phyloP scores from a whole-genome alignment of 352 stramenopile genomes.

The Pythium aristosporum region DNA sequence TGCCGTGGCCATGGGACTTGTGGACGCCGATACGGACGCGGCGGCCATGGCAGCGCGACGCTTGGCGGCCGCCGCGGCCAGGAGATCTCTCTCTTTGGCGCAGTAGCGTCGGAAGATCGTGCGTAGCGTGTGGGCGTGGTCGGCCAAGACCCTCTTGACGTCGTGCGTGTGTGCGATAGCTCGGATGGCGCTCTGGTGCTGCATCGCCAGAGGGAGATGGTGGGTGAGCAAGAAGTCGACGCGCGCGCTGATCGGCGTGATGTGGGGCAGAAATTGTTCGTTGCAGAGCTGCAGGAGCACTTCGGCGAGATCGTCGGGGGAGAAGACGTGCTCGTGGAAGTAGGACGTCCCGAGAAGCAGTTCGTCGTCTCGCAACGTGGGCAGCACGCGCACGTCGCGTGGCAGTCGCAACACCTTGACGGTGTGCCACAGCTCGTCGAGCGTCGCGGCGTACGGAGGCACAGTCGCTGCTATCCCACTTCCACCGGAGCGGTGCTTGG shows the following conservation, averaged over 20 bases:
- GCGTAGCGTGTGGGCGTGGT: slow-evolving; percentile 55
- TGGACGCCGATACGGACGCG: background rate
- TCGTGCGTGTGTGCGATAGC: slow-evolving; percentile 52
- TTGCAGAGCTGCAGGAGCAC: slow-evolving; percentile 72
- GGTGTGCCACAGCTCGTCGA: slow-evolving; percentile 71
- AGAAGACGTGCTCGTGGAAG: slow-evolving; percentile 53
- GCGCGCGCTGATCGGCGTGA: slow-evolving; percentile 49
- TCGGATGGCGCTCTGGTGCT: slow-evolving; percentile 58
- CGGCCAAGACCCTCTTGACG: slow-evolving; percentile 52
- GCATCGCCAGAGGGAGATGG: slow-evolving; percentile 47
- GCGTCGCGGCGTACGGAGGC: slow-evolving; percentile 39
- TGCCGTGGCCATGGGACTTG: background rate
- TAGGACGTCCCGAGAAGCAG: slow-evolving; percentile 34
- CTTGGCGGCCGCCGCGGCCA: slow-evolving; percentile 21
- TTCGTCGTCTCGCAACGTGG: slow-evolving; percentile 57
- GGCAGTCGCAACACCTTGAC: slow-evolving; percentile 60
- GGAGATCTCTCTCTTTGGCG: slow-evolving; percentile 55
- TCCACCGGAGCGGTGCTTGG: slow-evolving; percentile 35
- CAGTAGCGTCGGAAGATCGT: slow-evolving; percentile 78
- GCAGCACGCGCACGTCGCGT: slow-evolving; percentile 58
- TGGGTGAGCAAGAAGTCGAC: slow-evolving; percentile 59
- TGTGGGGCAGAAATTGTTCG: slow-evolving; percentile 66
- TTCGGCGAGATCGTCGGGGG: slow-evolving; percentile 57
- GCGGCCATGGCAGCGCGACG: slow-evolving; percentile 22
- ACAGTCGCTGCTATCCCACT: background rate